Conservation (phyloP, 2,329 filamentous ascomycete species). For the Microthyrium microscopicum region DNA sequence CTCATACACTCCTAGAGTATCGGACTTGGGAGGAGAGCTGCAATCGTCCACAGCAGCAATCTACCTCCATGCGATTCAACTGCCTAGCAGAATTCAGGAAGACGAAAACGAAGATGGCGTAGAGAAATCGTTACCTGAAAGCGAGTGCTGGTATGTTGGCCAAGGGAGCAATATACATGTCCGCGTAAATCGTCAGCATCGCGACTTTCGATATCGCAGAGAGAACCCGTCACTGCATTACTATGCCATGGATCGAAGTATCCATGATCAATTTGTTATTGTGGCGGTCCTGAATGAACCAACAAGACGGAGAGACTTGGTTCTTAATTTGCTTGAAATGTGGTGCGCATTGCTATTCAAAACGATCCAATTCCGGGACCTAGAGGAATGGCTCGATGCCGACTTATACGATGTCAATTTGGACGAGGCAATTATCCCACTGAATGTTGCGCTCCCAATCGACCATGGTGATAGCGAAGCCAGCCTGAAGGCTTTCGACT, state of each 20-base stretch:
- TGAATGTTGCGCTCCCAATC: slow-evolving; percentile 19
- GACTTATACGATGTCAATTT: slow-evolving; percentile 1
- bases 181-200: slow-evolving; percentile 16
- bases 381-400: slow-evolving; percentile 12
- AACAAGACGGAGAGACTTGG: slow-evolving; percentile 9
- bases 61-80: too few relatives aligned
- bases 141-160: slow-evolving; percentile 19
- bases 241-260: slow-evolving; percentile 15
- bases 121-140: too few relatives aligned
- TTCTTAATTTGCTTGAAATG: slow-evolving; percentile 20
- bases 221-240: slow-evolving; percentile 20
- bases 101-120: too few relatives aligned
- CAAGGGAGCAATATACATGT: slow-evolving; percentile 15
- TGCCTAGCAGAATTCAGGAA: too few relatives aligned
- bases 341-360: slow-evolving; percentile 19
- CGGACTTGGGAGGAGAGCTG: too few relatives aligned
- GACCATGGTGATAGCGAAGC: slow-evolving; percentile 13
- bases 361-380: slow-evolving; percentile 11
- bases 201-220: slow-evolving; percentile 19
- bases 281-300: slow-evolving; percentile 10
- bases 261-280: slow-evolving; percentile 16
- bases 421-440: slow-evolving; percentile 9
- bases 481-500: slow-evolving; percentile 4
- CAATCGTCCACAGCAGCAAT: too few relatives aligned
- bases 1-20: too few relatives aligned